Evolutionary conservation across 768 basidiomycete species (phyloP), one percentile per base, ranked within the genome.

Genomic region (Lanmaoa rubissima): DNA sequence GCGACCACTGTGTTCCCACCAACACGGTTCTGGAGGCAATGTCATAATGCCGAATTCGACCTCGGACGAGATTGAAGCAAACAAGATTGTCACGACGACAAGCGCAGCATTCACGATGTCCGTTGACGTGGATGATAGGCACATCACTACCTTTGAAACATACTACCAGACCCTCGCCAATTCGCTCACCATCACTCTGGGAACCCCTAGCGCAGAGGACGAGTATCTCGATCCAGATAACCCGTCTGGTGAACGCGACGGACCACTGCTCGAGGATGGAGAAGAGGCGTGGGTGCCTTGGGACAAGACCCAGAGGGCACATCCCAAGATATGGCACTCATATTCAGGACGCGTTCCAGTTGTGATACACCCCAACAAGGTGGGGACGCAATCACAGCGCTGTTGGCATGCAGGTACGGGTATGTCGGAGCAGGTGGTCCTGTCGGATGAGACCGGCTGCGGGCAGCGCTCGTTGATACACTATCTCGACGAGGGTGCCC

Each of bases 231-330:
- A 66, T 34, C 53, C 55, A n/a, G 61, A 63, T n/a, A 41, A 49
- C 1, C 54, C 52, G 8, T 45, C 13, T 19, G 21, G 14, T n/a
- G 51, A 41, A 19, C 4, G 0, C 2, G 4, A 31, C 26, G 13
- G 12, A 0, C 44, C 40, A 6, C 9, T 28, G 12, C 53, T 64
- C n/a, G 48, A 56, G 21, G 61, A 67, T 5, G 62, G 57, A 1
- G 61, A 65, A 11, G 63, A 59, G 4, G 48, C 39, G 2, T 69
- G 61, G 68, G 67, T 66, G 24, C 58, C 59, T 19, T 64, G 56
- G 67, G 41, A 52, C 35, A 55, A 17, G 24, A 16, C 16, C 8
- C 12, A 19, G n/a, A 47, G 19, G 26, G 5, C 28, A 13, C 17
- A 2, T 4, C 5, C 11, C 10, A 28, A 5, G n/a, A 5, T 1